phyloP scores from a whole-genome alignment of 1,284 basidiomycete species.

The Leccinum angustisporum region DNA sequence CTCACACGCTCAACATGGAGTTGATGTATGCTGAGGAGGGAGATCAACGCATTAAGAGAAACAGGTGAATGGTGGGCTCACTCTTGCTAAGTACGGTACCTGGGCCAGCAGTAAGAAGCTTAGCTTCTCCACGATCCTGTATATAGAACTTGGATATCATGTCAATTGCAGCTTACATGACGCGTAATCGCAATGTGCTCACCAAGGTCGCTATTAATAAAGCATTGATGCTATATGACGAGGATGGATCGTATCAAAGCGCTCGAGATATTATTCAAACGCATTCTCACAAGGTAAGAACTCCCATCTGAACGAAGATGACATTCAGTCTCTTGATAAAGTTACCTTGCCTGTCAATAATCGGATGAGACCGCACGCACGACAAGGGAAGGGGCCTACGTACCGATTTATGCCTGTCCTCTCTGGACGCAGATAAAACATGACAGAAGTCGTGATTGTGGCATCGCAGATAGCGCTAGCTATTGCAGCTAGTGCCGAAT shows the following conservation, averaged over 20 bases:
- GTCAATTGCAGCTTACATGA: background rate
- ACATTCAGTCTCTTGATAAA: slow-evolving; percentile 18
- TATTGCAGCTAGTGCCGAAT: slow-evolving; percentile 5
- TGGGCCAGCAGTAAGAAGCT: slow-evolving; percentile 11
- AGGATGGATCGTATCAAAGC: background rate
- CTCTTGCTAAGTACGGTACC: slow-evolving; percentile 17
- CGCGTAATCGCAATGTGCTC: background rate
- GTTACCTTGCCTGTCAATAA: slow-evolving; percentile 1
- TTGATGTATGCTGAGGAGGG: slow-evolving; percentile 16
- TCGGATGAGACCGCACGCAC: no score
- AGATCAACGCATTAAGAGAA: background rate
- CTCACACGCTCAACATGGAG: slow-evolving; percentile 5
- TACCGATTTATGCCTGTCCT: slow-evolving; percentile 20
- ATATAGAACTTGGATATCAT: slow-evolving; percentile 10
- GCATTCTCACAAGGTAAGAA: slow-evolving; percentile 22
- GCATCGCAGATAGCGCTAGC: slow-evolving; percentile 23
- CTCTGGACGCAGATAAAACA: slow-evolving; percentile 21
- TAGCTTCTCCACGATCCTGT: slow-evolving; percentile 3
- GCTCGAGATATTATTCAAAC: background rate
- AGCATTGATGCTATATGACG: slow-evolving; percentile 15
- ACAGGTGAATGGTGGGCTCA: background rate
- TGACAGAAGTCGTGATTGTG: slow-evolving; percentile 21
- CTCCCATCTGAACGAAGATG: slow-evolving; percentile 28
- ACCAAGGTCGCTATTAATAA: slow-evolving; percentile 14
- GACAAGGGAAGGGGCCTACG: background rate